Evolutionary conservation across 495 filamentous ascomycete genomes (phyloP).

Genomic region (Aspergillus ostianus): DNA sequence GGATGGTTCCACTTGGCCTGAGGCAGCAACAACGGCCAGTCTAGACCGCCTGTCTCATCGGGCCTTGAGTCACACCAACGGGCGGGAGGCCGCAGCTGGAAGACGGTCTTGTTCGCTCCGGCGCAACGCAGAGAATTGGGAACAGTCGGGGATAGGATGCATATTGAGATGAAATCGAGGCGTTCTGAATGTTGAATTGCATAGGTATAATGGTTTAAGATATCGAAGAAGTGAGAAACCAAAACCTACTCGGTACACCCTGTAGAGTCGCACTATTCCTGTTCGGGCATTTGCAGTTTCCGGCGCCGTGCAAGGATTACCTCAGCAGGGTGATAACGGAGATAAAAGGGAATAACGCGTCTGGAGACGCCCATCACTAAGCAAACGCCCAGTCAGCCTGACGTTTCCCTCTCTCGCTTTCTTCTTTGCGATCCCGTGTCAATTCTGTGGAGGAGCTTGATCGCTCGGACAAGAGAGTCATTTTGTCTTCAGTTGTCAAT

Average conservation of each 20-base stretch:
- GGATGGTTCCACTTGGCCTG: too few species aligned
- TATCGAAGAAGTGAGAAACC: too few species aligned
- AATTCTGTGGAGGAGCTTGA: background rate
- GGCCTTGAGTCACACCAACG: background rate
- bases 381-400: background rate
- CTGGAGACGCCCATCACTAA: background rate
- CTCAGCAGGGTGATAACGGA: conserved; percentile 19
- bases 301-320: background rate
- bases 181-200: too few species aligned
- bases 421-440: background rate
- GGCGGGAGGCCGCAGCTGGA: background rate
- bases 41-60: background rate
- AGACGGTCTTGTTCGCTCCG: too few species aligned
- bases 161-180: too few species aligned
- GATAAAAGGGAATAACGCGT: conserved; percentile 9
- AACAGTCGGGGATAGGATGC: too few species aligned
- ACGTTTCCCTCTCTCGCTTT: background rate
- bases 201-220: too few species aligned
- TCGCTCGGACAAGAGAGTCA: background rate
- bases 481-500: background rate
- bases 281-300: background rate
- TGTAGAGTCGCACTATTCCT: too few species aligned
- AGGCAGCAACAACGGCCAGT: background rate
- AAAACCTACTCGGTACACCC: too few species aligned
- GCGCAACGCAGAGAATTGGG: too few species aligned